Percentiles rank a stretch among this genome's conserved stretches.
phyloP scores from a whole-genome alignment of 2,329 filamentous ascomycete species.

The Zalaria obscura region DNA sequence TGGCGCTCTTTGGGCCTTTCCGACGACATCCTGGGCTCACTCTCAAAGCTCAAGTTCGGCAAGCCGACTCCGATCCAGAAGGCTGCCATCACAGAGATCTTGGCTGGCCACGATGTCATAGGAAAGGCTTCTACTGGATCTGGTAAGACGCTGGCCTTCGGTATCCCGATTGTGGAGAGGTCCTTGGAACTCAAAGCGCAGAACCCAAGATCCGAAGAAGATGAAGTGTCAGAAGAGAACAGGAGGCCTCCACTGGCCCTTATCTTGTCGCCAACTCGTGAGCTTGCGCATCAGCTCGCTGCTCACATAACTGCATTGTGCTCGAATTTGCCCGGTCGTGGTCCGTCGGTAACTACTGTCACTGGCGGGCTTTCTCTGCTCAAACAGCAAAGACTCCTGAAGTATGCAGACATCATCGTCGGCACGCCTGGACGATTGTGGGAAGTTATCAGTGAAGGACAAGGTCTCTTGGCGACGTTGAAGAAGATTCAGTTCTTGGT shows the following conservation, averaged over 20 bases:
- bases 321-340: constrained; percentile 45
- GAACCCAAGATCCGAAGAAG: constrained; percentile 3
- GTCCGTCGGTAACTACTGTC: constrained; percentile 59
- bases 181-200: constrained; percentile 43
- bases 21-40: constrained; percentile 52
- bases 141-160: constrained; percentile 91
- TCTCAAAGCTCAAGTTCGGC: constrained; percentile 67
- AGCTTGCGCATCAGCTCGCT: constrained; percentile 82
- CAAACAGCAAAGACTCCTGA: constrained; percentile 79
- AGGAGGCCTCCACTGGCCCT: constrained; percentile 49
- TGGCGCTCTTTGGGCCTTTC: constrained; percentile 69
- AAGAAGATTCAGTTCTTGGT: constrained; percentile 69
- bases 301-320: constrained; percentile 70
- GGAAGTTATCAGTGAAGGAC: constrained; percentile 75
- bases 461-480: constrained; percentile 54
- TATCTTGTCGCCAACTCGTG: constrained; percentile 80
- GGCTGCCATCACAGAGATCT: constrained; percentile 65
- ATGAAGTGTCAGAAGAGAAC: constrained; percentile 9
- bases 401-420: constrained; percentile 72
- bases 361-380: constrained; percentile 89
- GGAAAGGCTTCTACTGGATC: constrained; percentile 95
- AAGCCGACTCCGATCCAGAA: constrained; percentile 73
- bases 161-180: constrained; percentile 78
- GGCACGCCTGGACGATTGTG: constrained; percentile 85
- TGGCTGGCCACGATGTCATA: constrained; percentile 77